These are phyloP conservation scores for Zygosaccharomyces pseudobailii DNA, from an alignment of 1,139 yeast genomes.

Conservation along the genomic window DNA sequence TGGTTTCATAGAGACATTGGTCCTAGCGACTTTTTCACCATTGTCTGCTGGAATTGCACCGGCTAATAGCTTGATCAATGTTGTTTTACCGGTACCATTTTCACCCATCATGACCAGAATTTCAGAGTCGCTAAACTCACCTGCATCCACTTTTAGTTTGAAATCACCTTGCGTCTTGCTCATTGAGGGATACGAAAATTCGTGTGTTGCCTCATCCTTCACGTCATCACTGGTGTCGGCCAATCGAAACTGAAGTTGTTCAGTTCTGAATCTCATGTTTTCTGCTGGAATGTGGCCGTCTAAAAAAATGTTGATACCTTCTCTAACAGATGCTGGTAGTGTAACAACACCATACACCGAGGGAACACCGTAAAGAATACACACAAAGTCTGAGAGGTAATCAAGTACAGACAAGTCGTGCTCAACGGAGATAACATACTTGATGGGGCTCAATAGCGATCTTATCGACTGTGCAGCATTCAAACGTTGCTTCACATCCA, in stretches of 20 bases:
- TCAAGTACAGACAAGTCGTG: conserved; percentile 97
- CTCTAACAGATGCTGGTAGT: conserved; percentile 92
- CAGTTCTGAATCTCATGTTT: conserved; percentile 93
- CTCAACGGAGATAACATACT: conserved; percentile 92
- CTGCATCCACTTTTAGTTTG: conserved; percentile 71
- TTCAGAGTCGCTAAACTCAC: conserved; percentile 94
- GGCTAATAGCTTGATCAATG: conserved; percentile 90
- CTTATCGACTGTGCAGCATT: conserved; percentile 95
- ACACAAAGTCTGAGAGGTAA: conserved; percentile 90
- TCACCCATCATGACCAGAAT: conserved; percentile 99
- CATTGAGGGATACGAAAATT: conserved; percentile 76
- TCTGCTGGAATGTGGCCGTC: conserved; percentile 98
- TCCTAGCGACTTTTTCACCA: conserved; percentile 71
- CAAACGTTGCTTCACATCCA: conserved; percentile 97
- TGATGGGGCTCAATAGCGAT: conserved; percentile 67
- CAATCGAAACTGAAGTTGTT: conserved; percentile 87
- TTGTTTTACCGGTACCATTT: conserved; percentile 98
- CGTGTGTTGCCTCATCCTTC: conserved; percentile 71
- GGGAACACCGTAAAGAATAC: conserved; percentile 95
- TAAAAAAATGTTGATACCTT: conserved; percentile 95
- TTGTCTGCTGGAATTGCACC: conserved; percentile 87
- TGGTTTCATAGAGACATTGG: conserved; percentile 95
- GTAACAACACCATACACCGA: conserved; percentile 98
- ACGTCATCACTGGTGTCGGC: conserved; percentile 86
- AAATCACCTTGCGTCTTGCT: conserved; percentile 93